A percentile compares a stretch with the other conserved stretches of the same genome.
These are phyloP conservation scores for Hypoxylon trugodes DNA, from an alignment of 495 filamentous ascomycete species.

Conservation along the genomic window DNA sequence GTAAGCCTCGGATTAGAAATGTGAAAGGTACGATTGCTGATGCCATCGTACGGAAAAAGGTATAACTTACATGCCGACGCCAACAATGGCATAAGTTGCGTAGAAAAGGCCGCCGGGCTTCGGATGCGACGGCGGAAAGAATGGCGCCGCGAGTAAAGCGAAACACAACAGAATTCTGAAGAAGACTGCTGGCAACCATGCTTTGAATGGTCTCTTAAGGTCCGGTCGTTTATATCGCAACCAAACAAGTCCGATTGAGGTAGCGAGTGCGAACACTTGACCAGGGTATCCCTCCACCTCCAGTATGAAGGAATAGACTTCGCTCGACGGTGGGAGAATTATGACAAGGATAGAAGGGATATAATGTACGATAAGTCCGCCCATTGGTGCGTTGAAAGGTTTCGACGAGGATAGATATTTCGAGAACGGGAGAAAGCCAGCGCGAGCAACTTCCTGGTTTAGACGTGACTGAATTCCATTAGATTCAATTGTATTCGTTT, in stretches of 20 bases:
- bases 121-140: slow-evolving; percentile 60
- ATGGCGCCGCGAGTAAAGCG: slow-evolving; percentile 62
- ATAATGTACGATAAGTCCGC: slow-evolving; percentile 73
- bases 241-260: slow-evolving; percentile 67
- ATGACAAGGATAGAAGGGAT: slow-evolving; percentile 74
- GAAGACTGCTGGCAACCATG: slow-evolving; percentile 65
- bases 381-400: slow-evolving; percentile 73
- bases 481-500: not conserved
- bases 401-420: slow-evolving; percentile 67
- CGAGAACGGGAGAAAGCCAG: slow-evolving; percentile 72
- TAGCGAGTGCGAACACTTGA: slow-evolving; percentile 67
- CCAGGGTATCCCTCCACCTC: slow-evolving; percentile 76
- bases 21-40: not conserved
- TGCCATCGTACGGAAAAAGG: not conserved
- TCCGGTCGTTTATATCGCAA: slow-evolving; percentile 68
- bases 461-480: slow-evolving; percentile 61
- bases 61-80: slow-evolving; percentile 69
- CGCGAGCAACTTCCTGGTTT: slow-evolving; percentile 59
- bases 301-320: slow-evolving; percentile 77
- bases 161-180: slow-evolving; percentile 56
- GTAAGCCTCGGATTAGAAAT: slow-evolving; percentile 53
- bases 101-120: slow-evolving; percentile 70
- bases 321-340: slow-evolving; percentile 66
- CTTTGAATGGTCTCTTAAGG: slow-evolving; percentile 72
- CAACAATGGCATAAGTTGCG: slow-evolving; percentile 77